A percentile compares a stretch with the other conserved stretches of the same genome.
These are phyloP conservation scores for Hydnomerulius pinastri DNA, from an alignment of 768 basidiomycete genomes.

Conservation along the genomic window DNA sequence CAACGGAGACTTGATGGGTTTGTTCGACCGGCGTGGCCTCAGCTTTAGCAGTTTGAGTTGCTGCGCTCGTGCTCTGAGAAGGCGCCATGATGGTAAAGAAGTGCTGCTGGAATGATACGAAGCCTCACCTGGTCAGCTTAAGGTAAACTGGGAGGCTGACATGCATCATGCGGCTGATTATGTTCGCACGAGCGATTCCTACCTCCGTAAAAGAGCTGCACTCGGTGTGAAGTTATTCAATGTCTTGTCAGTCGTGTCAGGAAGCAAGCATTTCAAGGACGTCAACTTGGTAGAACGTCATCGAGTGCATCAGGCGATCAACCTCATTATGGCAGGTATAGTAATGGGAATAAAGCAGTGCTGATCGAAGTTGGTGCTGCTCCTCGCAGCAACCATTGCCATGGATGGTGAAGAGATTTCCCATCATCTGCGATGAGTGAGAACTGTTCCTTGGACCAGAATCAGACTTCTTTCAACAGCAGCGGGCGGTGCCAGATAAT, in stretches of 20 bases:
- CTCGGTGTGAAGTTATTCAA: too few relatives aligned
- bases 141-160: conserved; percentile 15
- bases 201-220: too few relatives aligned
- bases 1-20: conserved; percentile 8
- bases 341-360: neutral
- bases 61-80: conserved; percentile 3
- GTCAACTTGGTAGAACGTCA: neutral
- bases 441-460: too few relatives aligned
- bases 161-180: neutral
- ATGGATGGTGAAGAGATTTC: neutral
- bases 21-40: conserved; percentile 4
- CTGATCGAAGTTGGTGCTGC: too few relatives aligned
- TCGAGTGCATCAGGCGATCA: conserved; percentile 4
- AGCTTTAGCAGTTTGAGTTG: neutral
- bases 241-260: too few relatives aligned
- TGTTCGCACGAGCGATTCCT: neutral
- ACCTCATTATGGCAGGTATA: conserved; percentile 15
- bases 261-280: neutral
- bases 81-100: conserved; percentile 17
- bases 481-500: too few relatives aligned
- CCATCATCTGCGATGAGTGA: neutral
- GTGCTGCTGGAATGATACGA: neutral
- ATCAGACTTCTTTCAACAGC: too few relatives aligned
- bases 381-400: neutral
- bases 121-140: neutral